Conservation (phyloP, 192 early-diverging fungal genomes). For the Bifiguratus adelaidae region DNA sequence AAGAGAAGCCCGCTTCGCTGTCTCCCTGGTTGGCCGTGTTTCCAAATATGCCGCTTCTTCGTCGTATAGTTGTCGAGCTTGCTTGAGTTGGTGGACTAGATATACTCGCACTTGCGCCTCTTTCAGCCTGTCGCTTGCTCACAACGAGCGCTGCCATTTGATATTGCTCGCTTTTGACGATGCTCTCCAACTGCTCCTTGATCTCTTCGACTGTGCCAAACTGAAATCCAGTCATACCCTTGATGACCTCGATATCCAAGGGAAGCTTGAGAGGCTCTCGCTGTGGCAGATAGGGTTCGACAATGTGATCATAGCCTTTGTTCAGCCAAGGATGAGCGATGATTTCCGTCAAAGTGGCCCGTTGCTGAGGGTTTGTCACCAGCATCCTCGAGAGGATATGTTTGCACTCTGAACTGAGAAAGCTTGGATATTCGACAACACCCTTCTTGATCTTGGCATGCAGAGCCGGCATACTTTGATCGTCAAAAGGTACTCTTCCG, state of each 20-base stretch:
- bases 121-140: constrained; percentile 27
- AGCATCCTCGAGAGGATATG: constrained; percentile 62
- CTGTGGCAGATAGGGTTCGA: constrained; percentile 57
- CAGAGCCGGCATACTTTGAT: constrained; percentile 73
- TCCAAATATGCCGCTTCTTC: no score
- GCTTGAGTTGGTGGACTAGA: no score
- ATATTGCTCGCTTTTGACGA: constrained; percentile 38
- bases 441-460: constrained; percentile 81
- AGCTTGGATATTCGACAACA: constrained; percentile 63
- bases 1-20: no score
- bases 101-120: no score
- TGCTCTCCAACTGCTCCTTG: constrained; percentile 27
- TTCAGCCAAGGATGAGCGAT: constrained; percentile 67
- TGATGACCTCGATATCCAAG: constrained; percentile 49
- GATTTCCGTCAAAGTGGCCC: constrained; percentile 62
- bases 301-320: constrained; percentile 51
- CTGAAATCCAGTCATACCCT: constrained; percentile 70
- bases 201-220: constrained; percentile 59
- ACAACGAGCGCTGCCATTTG: constrained; percentile 13
- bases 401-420: constrained; percentile 46
- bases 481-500: constrained; percentile 79
- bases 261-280: constrained; percentile 37
- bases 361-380: constrained; percentile 54
- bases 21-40: no score
- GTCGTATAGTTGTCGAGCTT: no score